These are phyloP conservation scores for Neurospora tetrasperma DNA, from an alignment of 495 filamentous ascomycete genomes.

Conservation along the genomic window DNA sequence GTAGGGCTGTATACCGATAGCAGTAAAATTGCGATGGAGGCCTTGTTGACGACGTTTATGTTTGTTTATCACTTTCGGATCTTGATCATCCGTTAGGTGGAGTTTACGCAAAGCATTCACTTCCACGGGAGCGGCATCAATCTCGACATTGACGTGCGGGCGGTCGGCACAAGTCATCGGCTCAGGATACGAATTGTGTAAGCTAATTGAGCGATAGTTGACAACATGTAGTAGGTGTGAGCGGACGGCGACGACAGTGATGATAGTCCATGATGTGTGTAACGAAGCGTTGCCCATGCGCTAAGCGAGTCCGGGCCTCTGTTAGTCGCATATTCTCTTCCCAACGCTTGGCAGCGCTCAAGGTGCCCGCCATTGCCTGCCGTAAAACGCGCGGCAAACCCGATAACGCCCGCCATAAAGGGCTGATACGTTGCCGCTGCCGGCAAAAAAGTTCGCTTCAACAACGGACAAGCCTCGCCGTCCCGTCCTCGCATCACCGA, in stretches of 20 bases:
- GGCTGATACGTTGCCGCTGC: background rate
- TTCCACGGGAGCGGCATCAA: background rate
- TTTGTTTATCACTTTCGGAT: background rate
- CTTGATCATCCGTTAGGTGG: background rate
- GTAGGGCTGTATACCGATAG: background rate
- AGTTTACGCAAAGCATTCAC: background rate
- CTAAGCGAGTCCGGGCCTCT: background rate
- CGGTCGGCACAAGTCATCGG: background rate
- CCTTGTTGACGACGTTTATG: background rate
- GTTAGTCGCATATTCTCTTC: background rate
- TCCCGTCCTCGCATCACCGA: background rate
- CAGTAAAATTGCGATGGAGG: background rate
- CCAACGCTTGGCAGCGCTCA: background rate
- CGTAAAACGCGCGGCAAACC: background rate
- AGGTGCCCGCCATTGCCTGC: background rate
- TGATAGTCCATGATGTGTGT: background rate
- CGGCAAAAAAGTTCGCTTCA: background rate
- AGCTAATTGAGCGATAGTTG: background rate
- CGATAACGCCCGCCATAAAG: background rate
- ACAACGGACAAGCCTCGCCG: background rate
- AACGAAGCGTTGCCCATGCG: background rate
- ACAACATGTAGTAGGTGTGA: background rate
- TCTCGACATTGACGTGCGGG: background rate
- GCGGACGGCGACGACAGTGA: background rate
- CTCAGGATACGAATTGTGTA: background rate